Evolutionary conservation across 768 basidiomycete genomes (phyloP), one percentile per base, ranked within the genome.

Genomic region (Leccinum subgranulosum): DNA sequence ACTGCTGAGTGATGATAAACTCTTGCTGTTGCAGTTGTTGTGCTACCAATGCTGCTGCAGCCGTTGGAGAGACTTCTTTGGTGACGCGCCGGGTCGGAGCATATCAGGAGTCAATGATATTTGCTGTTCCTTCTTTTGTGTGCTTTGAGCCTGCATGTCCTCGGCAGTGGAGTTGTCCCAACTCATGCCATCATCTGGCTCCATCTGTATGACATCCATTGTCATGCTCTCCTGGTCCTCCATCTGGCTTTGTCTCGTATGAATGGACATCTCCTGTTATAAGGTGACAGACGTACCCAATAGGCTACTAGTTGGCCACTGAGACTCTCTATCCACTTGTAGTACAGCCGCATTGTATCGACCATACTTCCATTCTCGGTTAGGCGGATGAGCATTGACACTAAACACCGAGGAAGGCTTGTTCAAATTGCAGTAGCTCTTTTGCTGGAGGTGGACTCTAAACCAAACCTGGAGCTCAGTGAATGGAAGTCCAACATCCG

Each of bases 121-220:
- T 56, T 59, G 67, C 36, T 45, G 62, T 12, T 71, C 63, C 46
- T 60, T 66, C 56, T 53, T 64, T 59, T 71, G 66, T 21, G 59
- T 65, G 49, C 65, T 71, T 12, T 64, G 72, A 14, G 67, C 70
- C 54, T 79, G 80, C 60, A 79, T 78, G 46, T 79, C 77, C 53
- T 81, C 83, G 2, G 82, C 85, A 11, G 78, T 80, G 36, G 77
- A 73, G 54, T 92, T 89, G 49, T 94, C 92, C 94, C 94, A 95
- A 58, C 82, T 81, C 84, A 95, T 90, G 3, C 87, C 88, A 64
- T 94, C 93, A 59, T 93, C 92, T 0, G 81, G 83, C 52, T 89
- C 88, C 79, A 87, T 83, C 4, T 68, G 68, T 54, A 71, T 67
- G 15, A 51, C 51, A n/a, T 65, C 65, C 61, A 65, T 74, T 50